A percentile compares a stretch with the other conserved stretches of the same genome.
phyloP scores from a whole-genome alignment of 2,329 filamentous ascomycete species.

The Cladophialophora psammophila region DNA sequence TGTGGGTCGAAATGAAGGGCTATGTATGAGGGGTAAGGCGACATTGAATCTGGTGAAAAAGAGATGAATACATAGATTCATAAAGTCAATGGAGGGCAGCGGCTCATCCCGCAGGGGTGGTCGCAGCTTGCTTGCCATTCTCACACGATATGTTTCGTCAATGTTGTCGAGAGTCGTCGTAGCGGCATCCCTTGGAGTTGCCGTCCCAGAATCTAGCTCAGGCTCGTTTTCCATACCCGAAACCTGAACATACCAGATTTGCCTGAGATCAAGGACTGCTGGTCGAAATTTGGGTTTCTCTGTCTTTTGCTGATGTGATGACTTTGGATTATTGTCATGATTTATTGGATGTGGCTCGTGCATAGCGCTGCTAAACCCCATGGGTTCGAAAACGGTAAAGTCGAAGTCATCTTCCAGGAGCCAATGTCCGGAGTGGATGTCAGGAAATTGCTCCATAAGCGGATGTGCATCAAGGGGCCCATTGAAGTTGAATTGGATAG shows the following conservation, averaged over 20 bases:
- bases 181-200: constrained; percentile 8
- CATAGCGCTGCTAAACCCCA: neutral
- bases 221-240: constrained; percentile 8
- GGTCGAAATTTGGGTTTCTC: constrained; percentile 3
- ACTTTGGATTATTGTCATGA: neutral
- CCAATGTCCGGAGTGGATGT: constrained; percentile 22
- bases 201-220: constrained; percentile 14
- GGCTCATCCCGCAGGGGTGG: constrained; percentile 21
- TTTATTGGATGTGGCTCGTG: neutral
- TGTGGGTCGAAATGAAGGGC: constrained; percentile 40
- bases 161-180: constrained; percentile 13
- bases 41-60: constrained; percentile 41
- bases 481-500: neutral
- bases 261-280: constrained; percentile 21
- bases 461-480: neutral
- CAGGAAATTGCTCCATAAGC: neutral
- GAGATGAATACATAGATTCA: constrained; percentile 41
- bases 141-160: constrained; percentile 24
- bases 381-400: constrained; percentile 21
- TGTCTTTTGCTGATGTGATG: neutral
- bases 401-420: constrained; percentile 29
- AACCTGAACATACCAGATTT: constrained; percentile 23
- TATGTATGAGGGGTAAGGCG: constrained; percentile 41
- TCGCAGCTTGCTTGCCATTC: constrained; percentile 10
- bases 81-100: constrained; percentile 23